Percentiles rank a stretch among this genome's conserved stretches.
Conservation (phyloP, 495 filamentous ascomycete species). For the Hapsidospora chrysogenum region DNA sequence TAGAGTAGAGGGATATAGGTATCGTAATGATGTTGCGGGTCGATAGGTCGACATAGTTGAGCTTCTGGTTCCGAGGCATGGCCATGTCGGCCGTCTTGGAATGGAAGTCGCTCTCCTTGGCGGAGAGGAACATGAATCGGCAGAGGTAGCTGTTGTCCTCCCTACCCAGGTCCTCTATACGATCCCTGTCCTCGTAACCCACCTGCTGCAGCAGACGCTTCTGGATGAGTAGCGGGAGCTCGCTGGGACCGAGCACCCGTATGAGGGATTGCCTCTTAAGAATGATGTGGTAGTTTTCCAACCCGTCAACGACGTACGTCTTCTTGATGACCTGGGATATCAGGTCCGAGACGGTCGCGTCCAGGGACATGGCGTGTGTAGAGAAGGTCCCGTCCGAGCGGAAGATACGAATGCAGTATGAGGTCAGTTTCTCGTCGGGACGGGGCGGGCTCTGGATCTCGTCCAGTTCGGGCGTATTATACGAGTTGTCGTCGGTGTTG, state of each 20-base stretch:
- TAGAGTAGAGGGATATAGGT: constrained; percentile 83
- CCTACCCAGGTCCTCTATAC: constrained; percentile 85
- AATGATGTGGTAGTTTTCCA: constrained; percentile 89
- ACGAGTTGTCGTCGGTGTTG: constrained; percentile 36
- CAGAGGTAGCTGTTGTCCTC: constrained; percentile 96
- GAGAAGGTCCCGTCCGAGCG: constrained; percentile 85
- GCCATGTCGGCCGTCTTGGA: constrained; percentile 48
- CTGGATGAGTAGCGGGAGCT: constrained; percentile 82
- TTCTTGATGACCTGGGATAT: constrained; percentile 75
- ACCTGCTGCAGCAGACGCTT: constrained; percentile 84
- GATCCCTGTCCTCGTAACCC: constrained; percentile 76
- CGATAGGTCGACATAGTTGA: constrained; percentile 81
- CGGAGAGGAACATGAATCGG: constrained; percentile 85
- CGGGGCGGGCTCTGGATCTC: constrained; percentile 42
- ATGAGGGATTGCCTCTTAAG: constrained; percentile 86
- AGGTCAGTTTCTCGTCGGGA: constrained; percentile 45
- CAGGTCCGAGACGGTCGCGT: constrained; percentile 70
- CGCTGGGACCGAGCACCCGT: constrained; percentile 56
- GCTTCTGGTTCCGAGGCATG: constrained; percentile 66
- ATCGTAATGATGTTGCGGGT: constrained; percentile 91
- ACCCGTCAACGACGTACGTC: constrained; percentile 72
- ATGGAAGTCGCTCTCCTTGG: constrained; percentile 65
- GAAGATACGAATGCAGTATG: constrained; percentile 93
- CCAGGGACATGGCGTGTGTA: constrained; percentile 64
- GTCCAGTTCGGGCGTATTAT: constrained; percentile 34